Evolutionary conservation across 1,284 basidiomycete species (phyloP), one percentile per base, ranked within the genome.

Genomic region (Waitea zeae): DNA sequence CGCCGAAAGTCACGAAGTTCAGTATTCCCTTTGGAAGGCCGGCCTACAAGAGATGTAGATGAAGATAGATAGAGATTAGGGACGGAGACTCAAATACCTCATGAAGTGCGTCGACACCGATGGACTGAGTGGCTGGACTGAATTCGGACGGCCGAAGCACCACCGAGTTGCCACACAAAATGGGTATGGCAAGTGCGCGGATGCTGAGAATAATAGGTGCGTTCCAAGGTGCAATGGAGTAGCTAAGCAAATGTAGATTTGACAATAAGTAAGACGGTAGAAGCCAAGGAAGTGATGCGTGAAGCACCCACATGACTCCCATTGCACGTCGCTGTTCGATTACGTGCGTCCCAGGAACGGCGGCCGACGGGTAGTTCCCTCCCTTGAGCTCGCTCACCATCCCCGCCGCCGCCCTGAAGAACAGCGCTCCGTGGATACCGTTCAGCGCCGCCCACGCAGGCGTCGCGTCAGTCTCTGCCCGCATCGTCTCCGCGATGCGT

Each of bases 161-260:
- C 2, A 71, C 64, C 0, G 72, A 71, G 49, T 78, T 78, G 2
- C 74, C 75, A 20, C 68, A 70, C 3, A 75, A 54, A 15, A 78
- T 53, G 0, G 74, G 68, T 7, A 66, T 53, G 3, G 60, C 53
- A 26, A 70, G 52, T 0, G 70, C 64, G 11, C 72, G 55, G 3
- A 70, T 40, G 1, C 61, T 46, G n/a, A 74, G 50, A 1, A 45
- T 43, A 7, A 62, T 44, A 0, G 69, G 62, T 3, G 58, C 59
- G 42, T 71, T 70, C 56, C 57, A 59, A 3, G 49, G 51, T 6
- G 46, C 44, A 7, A 45, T 41, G 4, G 45, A 42, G 20, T 45
- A 46, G 17, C 40, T 49, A 40, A n/a, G 11, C n/a, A n/a, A n/a
- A n/a, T n/a, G n/a, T n/a, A n/a, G n/a, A 31, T 17, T 7, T 17